Conservation (phyloP, 163 green algal species). For the Coccomyxa subellipsoidea region DNA sequence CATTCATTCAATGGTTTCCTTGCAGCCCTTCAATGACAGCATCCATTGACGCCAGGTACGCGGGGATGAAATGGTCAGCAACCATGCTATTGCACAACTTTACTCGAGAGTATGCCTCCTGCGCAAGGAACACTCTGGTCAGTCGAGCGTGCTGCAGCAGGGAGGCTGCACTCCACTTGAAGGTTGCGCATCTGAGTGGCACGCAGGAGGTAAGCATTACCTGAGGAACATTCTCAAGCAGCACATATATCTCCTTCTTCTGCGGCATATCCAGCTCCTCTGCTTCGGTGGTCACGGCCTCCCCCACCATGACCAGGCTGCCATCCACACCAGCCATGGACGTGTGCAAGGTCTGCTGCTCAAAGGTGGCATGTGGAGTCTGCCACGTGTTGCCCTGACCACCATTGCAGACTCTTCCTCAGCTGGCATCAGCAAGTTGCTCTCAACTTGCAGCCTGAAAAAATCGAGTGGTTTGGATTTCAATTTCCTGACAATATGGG, state of each 20-base stretch:
- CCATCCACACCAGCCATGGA: conserved; percentile 1
- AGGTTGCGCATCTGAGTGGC: no score
- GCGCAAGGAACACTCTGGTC: not conserved
- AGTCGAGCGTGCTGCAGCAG: no score
- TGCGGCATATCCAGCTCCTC: not conserved
- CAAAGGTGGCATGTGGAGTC: not conserved
- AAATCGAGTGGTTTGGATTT: no score
- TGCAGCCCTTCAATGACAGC: conserved; percentile 9
- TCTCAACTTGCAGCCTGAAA: no score
- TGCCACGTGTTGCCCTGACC: not conserved
- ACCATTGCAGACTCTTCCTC: no score
- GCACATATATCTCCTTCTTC: not conserved
- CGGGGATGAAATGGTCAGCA: conserved; percentile 76
- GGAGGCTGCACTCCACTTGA: no score
- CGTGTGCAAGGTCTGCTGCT: not conserved
- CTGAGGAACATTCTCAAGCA: conserved; percentile 18
- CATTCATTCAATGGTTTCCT: not conserved
- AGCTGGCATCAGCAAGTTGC: no score
- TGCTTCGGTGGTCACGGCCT: not conserved
- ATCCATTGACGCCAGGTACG: conserved; percentile 51
- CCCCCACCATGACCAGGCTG: conserved; percentile 5
- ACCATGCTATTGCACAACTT: conserved; percentile 74
- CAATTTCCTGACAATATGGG: no score
- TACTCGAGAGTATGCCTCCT: conserved; percentile 69
- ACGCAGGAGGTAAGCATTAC: not conserved